These are phyloP conservation scores for Patellaria atrata DNA, from an alignment of 495 filamentous ascomycete species.

Conservation along the genomic window DNA sequence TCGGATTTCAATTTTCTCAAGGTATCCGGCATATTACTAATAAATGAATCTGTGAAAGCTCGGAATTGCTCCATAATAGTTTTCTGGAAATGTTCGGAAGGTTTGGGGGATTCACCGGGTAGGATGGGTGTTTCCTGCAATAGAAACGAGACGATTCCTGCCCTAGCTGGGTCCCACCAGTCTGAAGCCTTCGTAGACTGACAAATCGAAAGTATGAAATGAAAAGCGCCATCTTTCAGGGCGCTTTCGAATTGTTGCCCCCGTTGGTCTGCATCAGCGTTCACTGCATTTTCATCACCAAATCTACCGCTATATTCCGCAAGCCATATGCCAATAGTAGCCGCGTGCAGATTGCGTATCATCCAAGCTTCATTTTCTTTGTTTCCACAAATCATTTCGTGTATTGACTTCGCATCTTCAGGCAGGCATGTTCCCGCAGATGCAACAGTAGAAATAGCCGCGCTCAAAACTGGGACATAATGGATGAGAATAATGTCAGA, in stretches of 20 bases:
- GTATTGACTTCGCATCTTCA: slow-evolving; percentile 50
- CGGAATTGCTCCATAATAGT: slow-evolving; percentile 70
- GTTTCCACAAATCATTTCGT: slow-evolving; percentile 47
- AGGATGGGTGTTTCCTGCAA: slow-evolving; percentile 60
- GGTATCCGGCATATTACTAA: slow-evolving; percentile 87
- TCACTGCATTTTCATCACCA: slow-evolving; percentile 46
- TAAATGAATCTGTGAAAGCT: slow-evolving; percentile 72
- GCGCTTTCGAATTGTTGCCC: slow-evolving; percentile 56
- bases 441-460: slow-evolving; percentile 59
- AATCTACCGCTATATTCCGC: slow-evolving; percentile 86
- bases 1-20: slow-evolving; percentile 73
- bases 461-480: slow-evolving; percentile 59
- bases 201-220: slow-evolving; percentile 74
- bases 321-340: slow-evolving; percentile 67
- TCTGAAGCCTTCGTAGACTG: slow-evolving; percentile 58
- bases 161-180: slow-evolving; percentile 69
- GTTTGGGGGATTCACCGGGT: slow-evolving; percentile 43
- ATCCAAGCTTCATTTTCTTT: slow-evolving; percentile 53
- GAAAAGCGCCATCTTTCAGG: slow-evolving; percentile 81
- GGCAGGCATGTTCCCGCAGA: slow-evolving; percentile 45
- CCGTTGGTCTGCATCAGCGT: slow-evolving; percentile 51
- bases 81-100: slow-evolving; percentile 48
- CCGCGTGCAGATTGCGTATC: slow-evolving; percentile 59
- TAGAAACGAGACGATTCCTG: slow-evolving; percentile 58
- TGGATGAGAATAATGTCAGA: slow-evolving; percentile 62